Base-by-base conservation (phyloP, 495 filamentous ascomycete genomes). In the Talaromyces proteolyticus region DNA sequence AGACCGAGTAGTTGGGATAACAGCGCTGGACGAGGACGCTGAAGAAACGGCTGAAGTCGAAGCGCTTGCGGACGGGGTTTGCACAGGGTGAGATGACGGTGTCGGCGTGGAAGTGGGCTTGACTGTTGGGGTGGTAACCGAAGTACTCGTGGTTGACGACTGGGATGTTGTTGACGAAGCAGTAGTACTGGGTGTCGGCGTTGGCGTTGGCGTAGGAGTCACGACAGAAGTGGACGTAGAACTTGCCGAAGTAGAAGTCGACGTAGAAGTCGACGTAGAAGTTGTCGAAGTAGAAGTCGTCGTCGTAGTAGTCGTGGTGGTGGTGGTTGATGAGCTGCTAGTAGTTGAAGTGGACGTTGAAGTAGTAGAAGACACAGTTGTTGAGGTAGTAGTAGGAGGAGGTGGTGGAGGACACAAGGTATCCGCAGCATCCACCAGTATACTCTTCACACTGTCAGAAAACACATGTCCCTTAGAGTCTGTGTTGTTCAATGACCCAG, bases 401-500 rank as follows among this genome's bases (percentile, higher is more conserved):
- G 58, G 62, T 24, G 54, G 53, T 44, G 68, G 64, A 55, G 63
- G 64, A 45, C 53, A 57, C 29, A 49, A 22, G 16, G 36, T 24
- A 16, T 34, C 38, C 11, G 47, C 47, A 23, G 3, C 17, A 7
- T 57, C 51, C 18, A 54, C 53, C 14, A 81, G 57, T 40, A 76
- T 68, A 1, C 70, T 49, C 53, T 75, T 75, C 43, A 76, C 66
- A 22, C 62, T 55, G 44, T 70, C 58, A 10, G 62, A 64, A 47
- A 66, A 86, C 29, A 66, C 69, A 14, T 61, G 52, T 3, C 67
- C 69, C 36, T 71, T 56, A 17, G 47, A 21, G 34, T 68, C 68
- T 20, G 59, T 38, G 49, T 85, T 82, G 14, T 68, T 63, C 1
- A 72, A 60, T 0, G 74, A 71, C 2, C 67, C 65, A 0, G 81